A percentile compares a stretch with the other conserved stretches of the same genome.
Conservation (phyloP, 2,329 filamentous ascomycete species). For the Paraphoma sp. region DNA sequence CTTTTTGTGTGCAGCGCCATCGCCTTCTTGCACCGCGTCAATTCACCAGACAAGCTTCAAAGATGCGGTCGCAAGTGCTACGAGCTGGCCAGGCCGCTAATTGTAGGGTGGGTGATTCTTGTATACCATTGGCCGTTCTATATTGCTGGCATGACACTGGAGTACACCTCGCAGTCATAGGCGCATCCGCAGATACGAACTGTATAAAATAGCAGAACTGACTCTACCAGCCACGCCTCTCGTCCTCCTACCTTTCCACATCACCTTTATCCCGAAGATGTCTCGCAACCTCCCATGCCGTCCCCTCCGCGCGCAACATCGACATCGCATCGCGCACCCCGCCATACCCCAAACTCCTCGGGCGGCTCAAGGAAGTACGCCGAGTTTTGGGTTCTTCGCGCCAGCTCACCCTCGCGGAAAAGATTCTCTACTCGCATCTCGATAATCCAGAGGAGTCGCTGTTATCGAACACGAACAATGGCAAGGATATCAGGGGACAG, state of each 20-base stretch:
- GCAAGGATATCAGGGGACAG: constrained; percentile 80
- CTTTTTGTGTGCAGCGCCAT: constrained; percentile 32
- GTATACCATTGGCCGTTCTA: constrained; percentile 5
- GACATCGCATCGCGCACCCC: constrained; percentile 67
- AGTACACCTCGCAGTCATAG: neutral
- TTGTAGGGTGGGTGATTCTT: constrained; percentile 36
- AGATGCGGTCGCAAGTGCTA: constrained; percentile 45
- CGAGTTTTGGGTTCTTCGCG: constrained; percentile 70
- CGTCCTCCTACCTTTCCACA: constrained; percentile 24
- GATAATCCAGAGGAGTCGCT: constrained; percentile 89
- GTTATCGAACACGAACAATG: constrained; percentile 81
- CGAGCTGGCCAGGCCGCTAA: constrained; percentile 38
- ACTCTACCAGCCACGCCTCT: constrained; percentile 30
- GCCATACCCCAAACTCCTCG: constrained; percentile 82
- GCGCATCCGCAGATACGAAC: neutral
- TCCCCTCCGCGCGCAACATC: constrained; percentile 32
- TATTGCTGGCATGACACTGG: neutral
- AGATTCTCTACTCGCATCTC: constrained; percentile 97
- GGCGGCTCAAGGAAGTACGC: constrained; percentile 76
- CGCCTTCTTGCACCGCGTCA: constrained; percentile 19
- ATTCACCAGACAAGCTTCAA: constrained; percentile 25
- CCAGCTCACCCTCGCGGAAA: constrained; percentile 87
- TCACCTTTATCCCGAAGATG: constrained; percentile 26
- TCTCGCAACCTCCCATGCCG: constrained; percentile 42
- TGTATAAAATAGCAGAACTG: neutral